These are phyloP conservation scores for Elsinoe batatas DNA, from an alignment of 2,329 filamentous ascomycete species.

Conservation along the genomic window DNA sequence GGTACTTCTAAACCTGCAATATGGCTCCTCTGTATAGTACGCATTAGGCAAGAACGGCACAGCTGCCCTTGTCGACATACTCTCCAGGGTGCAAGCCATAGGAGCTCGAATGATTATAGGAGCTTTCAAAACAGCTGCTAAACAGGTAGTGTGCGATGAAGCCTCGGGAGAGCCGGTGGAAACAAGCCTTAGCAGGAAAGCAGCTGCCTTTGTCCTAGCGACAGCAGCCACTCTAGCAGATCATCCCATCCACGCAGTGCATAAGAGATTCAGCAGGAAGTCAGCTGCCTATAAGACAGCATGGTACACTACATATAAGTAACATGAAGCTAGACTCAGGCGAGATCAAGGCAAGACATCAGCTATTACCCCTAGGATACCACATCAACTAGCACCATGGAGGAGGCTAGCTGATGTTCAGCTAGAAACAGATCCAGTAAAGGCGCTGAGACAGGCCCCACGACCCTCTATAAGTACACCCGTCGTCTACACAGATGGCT, in stretches of 20 bases:
- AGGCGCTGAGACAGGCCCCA: not conserved
- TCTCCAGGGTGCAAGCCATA: not conserved
- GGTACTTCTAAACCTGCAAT: not conserved
- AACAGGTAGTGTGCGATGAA: not conserved
- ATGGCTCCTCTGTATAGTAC: not conserved
- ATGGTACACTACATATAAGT: not conserved
- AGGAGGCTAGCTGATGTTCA: not conserved
- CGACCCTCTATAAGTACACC: not conserved
- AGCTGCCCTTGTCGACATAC: not conserved
- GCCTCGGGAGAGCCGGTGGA: not conserved
- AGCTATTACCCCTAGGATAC: not conserved
- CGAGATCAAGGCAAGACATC: not conserved
- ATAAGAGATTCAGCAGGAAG: not conserved
- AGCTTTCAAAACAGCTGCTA: not conserved
- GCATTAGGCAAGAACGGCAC: not conserved
- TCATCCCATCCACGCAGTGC: not conserved
- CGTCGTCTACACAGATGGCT: not conserved
- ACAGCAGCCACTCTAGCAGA: not conserved
- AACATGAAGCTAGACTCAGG: not conserved
- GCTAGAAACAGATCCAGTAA: not conserved
- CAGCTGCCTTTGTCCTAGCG: not conserved
- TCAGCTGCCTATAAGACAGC: not conserved
- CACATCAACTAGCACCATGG: not conserved
- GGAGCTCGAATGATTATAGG: not conserved
- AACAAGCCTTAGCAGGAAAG: not conserved